These are phyloP conservation scores for Lachancea waltii DNA, from an alignment of 805 yeast genomes.

Conservation along the genomic window DNA sequence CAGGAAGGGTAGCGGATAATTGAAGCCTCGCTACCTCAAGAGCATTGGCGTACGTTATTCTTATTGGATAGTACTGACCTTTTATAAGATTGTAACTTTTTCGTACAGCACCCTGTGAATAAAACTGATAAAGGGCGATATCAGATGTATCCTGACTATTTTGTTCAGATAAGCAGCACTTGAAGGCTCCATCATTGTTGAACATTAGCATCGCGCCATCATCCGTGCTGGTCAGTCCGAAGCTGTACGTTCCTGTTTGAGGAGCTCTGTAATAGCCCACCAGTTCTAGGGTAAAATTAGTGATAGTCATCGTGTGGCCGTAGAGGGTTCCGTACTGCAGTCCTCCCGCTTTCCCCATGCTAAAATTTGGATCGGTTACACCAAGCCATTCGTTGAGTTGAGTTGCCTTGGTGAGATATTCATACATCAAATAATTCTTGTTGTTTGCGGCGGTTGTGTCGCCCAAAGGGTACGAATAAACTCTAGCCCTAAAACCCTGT, in stretches of 20 bases:
- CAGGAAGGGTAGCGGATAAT: constrained; percentile 11
- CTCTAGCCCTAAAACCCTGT: constrained; percentile 3
- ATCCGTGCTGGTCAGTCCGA: constrained; percentile 23
- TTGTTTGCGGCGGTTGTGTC: constrained; percentile 1
- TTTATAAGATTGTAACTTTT: constrained; percentile 7
- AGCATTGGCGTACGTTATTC: constrained; percentile 15
- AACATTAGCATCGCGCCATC: constrained; percentile 29
- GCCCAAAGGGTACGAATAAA: neutral
- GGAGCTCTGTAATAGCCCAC: constrained; percentile 26
- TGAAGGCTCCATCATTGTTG: constrained; percentile 29
- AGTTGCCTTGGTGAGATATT: constrained; percentile 1
- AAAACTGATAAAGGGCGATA: constrained; percentile 2
- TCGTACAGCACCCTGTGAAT: neutral
- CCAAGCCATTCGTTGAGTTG: constrained; percentile 1
- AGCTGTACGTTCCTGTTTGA: constrained; percentile 26
- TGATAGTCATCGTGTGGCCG: constrained; percentile 12
- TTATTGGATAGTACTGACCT: constrained; percentile 17
- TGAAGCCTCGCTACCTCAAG: constrained; percentile 5
- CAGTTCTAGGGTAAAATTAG: constrained; percentile 22
- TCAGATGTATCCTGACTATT: constrained; percentile 4
- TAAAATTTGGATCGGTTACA: neutral
- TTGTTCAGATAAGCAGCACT: constrained; percentile 26
- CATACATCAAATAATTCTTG: constrained; percentile 1
- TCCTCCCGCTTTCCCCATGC: constrained; percentile 1
- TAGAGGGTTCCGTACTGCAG: constrained; percentile 4